Conservation (phyloP, 257 asterid species). For the Hygrophila difformis region DNA sequence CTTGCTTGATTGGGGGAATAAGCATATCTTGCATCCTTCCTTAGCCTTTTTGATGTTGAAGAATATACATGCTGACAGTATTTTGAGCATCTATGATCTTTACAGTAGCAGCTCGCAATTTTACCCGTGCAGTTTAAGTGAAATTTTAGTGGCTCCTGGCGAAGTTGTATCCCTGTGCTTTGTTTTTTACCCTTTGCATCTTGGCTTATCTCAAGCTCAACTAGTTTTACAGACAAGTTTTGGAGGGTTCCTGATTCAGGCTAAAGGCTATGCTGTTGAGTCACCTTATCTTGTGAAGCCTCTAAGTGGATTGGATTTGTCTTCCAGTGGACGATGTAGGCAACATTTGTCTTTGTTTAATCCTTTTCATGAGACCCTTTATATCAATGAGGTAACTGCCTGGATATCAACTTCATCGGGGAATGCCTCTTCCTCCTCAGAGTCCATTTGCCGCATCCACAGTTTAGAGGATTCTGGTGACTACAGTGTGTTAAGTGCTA, state of each 20-base stretch:
- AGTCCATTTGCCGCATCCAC: conserved; percentile 36
- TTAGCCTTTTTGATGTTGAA: no score
- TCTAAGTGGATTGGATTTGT: conserved; percentile 35
- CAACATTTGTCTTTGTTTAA: conserved; percentile 63
- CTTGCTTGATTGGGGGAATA: conserved; percentile 65
- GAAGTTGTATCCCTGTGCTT: conserved; percentile 57
- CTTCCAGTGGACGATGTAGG: conserved; percentile 64
- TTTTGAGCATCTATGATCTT: conserved; percentile 40
- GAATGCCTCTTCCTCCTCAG: conserved; percentile 32
- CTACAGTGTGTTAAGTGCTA: conserved; percentile 17
- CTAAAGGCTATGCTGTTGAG: conserved; percentile 61
- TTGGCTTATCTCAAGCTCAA: conserved; percentile 55
- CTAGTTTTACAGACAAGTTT: conserved; percentile 75
- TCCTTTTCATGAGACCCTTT: conserved; percentile 65
- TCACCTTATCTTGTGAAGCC: conserved; percentile 60
- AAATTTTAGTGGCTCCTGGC: conserved; percentile 56
- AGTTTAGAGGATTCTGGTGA: conserved; percentile 23
- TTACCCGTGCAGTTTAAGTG: conserved; percentile 72
- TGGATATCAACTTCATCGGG: conserved; percentile 65
- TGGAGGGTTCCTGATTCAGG: conserved; percentile 77
- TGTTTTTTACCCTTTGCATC: conserved; percentile 45
- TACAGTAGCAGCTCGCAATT: conserved; percentile 71
- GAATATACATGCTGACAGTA: conserved; percentile 39
- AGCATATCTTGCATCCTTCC: conserved; percentile 47
- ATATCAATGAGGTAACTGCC: conserved; percentile 64